These are phyloP conservation scores for Aspergillus sp. DNA, from an alignment of 2,329 filamentous ascomycete species.

Conservation along the genomic window DNA sequence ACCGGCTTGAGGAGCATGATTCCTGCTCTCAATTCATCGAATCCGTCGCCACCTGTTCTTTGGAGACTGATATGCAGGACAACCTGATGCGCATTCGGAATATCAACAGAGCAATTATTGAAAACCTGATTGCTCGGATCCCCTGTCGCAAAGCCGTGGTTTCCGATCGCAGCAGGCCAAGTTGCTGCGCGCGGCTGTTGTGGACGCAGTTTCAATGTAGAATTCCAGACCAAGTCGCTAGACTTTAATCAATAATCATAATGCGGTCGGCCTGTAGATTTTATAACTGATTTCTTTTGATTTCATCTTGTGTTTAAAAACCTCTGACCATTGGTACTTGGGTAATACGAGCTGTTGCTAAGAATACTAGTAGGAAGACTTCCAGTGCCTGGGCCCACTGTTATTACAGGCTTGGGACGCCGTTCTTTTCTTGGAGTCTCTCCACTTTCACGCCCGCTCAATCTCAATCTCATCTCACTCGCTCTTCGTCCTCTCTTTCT, in stretches of 20 bases:
- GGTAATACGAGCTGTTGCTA: background rate
- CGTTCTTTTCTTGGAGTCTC: slow-evolving; percentile 4
- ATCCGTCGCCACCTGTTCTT: too few species aligned
- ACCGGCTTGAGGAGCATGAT: background rate
- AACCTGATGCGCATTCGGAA: background rate
- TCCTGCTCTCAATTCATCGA: too few species aligned
- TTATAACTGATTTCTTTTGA: background rate
- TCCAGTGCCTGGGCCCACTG: background rate
- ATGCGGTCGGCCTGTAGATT: background rate
- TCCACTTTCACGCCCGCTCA: slow-evolving; percentile 13
- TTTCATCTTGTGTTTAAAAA: background rate
- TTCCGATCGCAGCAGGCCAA: background rate
- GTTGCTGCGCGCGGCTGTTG: background rate
- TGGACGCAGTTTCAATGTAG: background rate
- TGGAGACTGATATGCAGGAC: background rate
- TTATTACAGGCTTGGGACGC: slow-evolving; percentile 8
- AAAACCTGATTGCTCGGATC: background rate
- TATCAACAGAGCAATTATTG: background rate
- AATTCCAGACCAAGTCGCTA: background rate
- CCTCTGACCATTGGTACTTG: background rate
- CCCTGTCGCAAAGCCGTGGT: background rate
- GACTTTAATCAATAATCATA: background rate
- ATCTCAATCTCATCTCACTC: slow-evolving; percentile 24
- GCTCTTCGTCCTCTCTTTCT: slow-evolving; percentile 17
- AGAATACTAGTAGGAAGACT: background rate